Evolutionary conservation across 2,329 filamentous ascomycete genomes (phyloP).

Genomic region (Hypoxylon sp.): DNA sequence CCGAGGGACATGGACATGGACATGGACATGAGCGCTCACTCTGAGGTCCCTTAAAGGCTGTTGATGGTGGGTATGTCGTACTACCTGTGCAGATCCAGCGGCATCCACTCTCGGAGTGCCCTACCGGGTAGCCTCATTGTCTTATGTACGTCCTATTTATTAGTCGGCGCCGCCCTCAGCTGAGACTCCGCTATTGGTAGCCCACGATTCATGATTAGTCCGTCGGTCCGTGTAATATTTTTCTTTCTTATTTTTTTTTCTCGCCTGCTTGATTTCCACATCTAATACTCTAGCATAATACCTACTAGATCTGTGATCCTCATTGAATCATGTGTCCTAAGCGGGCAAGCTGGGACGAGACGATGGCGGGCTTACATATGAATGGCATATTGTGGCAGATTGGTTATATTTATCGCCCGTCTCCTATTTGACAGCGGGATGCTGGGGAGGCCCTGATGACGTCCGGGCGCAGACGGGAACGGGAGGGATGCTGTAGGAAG

Average conservation of each 20-base stretch:
- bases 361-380: constrained; percentile 2
- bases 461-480: constrained; percentile 11
- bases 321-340: constrained; percentile 4
- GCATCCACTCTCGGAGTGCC: not conserved
- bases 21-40: too few relatives aligned
- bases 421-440: constrained; percentile 25
- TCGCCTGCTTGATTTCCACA: not conserved
- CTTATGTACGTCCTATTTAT: too few relatives aligned
- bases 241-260: not conserved
- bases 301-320: not conserved
- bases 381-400: constrained; percentile 14
- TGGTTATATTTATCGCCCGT: constrained; percentile 13
- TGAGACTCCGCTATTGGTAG: constrained; percentile 19
- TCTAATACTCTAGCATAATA: not conserved
- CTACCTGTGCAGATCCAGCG: not conserved
- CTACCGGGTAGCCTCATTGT: constrained; percentile 3
- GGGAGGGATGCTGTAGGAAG: not conserved
- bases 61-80: not conserved
- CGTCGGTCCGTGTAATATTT: not conserved
- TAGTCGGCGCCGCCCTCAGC: constrained; percentile 24
- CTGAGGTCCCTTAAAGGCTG: not conserved
- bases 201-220: constrained; percentile 1
- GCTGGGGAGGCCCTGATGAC: constrained; percentile 24
- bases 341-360: constrained; percentile 9
- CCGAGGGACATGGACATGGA: too few relatives aligned